A percentile compares a stretch with the other conserved stretches of the same genome.
Evolutionary conservation across 2,329 filamentous ascomycete genomes (phyloP).

Genomic region (Neopestalotiopsis sp.): DNA sequence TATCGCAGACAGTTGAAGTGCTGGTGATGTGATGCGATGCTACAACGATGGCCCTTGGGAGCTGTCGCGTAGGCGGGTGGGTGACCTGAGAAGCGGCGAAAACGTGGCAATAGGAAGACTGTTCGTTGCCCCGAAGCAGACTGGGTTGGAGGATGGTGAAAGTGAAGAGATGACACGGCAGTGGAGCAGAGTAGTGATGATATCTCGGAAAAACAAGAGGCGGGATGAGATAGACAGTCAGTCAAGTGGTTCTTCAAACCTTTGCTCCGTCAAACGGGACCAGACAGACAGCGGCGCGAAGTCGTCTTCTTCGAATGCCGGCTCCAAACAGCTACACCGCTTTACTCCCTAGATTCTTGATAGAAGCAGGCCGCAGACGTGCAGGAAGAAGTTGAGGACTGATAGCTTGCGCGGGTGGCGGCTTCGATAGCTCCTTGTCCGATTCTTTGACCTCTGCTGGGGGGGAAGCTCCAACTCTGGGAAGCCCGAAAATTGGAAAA

Average conservation of each 20-base stretch:
- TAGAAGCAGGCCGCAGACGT: neutral
- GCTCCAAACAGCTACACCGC: constrained; percentile 12
- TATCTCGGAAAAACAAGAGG: constrained; percentile 30
- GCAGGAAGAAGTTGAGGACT: neutral
- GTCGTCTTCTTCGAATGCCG: constrained; percentile 2
- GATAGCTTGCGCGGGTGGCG: constrained; percentile 7
- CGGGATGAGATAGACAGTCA: constrained; percentile 26
- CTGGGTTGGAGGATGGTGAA: constrained; percentile 20
- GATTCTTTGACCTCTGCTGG: constrained; percentile 9
- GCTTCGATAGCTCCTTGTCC: constrained; percentile 13
- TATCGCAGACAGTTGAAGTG: constrained; percentile 17
- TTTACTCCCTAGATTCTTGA: neutral
- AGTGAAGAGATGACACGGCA: constrained; percentile 22
- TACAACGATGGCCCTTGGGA: constrained; percentile 13
- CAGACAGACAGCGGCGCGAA: constrained; percentile 28
- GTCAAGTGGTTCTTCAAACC: constrained; percentile 42
- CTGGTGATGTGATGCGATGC: constrained; percentile 18
- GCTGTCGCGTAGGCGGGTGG: constrained; percentile 18
- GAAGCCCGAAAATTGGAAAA: neutral
- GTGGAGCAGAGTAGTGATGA: constrained; percentile 35
- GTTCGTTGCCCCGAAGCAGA: constrained; percentile 15
- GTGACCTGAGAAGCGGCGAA: constrained; percentile 18
- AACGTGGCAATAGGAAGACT: constrained; percentile 11
- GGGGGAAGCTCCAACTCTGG: constrained; percentile 11
- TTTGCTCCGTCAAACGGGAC: constrained; percentile 39